Conservation (phyloP, 352 stramenopile genomes). For the Globisporangium yorkense region DNA sequence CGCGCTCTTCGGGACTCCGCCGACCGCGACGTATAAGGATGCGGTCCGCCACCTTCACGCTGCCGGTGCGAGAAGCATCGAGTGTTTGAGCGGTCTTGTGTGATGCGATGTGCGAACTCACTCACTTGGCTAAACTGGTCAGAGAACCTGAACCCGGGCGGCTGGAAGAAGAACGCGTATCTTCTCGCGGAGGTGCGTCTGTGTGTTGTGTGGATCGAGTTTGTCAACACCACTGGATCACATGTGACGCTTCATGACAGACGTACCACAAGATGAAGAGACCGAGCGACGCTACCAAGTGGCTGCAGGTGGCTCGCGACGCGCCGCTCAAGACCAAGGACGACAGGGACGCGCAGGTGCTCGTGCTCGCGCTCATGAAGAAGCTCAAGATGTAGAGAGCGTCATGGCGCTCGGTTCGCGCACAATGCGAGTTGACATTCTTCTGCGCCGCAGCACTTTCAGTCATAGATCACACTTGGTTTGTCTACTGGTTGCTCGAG, state of each 20-base stretch:
- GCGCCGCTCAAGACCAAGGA: slow-evolving; percentile 60
- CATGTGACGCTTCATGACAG: slow-evolving; percentile 14
- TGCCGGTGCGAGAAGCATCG: slow-evolving; percentile 23
- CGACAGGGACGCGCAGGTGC: slow-evolving; percentile 41
- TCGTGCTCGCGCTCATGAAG: slow-evolving; percentile 38
- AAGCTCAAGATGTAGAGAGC: slow-evolving; percentile 26
- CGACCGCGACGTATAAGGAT: slow-evolving; percentile 59
- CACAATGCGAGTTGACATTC: neutral
- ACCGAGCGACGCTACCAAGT: slow-evolving; percentile 32
- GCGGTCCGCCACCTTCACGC: slow-evolving; percentile 43
- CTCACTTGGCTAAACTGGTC: neutral
- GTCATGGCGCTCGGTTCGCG: neutral
- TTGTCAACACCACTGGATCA: neutral
- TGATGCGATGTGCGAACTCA: too few species aligned
- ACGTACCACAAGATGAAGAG: slow-evolving; percentile 69
- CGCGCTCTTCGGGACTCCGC: slow-evolving; percentile 59
- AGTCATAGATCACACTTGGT: neutral
- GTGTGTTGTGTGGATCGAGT: neutral
- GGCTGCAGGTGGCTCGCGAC: slow-evolving; percentile 36
- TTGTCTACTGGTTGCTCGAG: too few species aligned
- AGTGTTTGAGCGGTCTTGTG: neutral
- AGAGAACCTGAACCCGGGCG: slow-evolving; percentile 60
- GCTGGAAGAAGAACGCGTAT: slow-evolving; percentile 78
- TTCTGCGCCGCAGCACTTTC: neutral
- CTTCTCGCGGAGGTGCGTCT: slow-evolving; percentile 41